Percentiles rank a stretch among this genome's conserved stretches.
Evolutionary conservation across 495 filamentous ascomycete species (phyloP).

Genomic region (Penicillium antarcticum): DNA sequence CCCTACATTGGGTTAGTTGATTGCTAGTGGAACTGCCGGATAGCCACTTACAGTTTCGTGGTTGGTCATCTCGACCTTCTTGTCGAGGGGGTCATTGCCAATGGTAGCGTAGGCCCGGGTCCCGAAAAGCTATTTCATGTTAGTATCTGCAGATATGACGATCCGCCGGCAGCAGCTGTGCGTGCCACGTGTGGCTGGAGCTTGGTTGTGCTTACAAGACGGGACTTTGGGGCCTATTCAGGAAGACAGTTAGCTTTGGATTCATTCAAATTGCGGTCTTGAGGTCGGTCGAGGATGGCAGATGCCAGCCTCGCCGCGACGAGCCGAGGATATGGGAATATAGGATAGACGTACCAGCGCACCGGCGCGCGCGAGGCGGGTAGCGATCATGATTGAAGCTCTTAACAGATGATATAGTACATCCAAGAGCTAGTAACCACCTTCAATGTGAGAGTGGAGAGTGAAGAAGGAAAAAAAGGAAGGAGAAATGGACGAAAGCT

Average conservation of each 20-base stretch:
- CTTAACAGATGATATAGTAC: conserved; percentile 33
- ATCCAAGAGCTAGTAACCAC: conserved; percentile 42
- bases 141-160: conserved; percentile 10
- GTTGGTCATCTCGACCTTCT: conserved; percentile 81
- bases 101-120: conserved; percentile 60
- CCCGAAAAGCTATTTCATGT: conserved; percentile 40
- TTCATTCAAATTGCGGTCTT: background rate
- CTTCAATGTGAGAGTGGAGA: conserved; percentile 41
- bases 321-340: conserved; percentile 9
- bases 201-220: conserved; percentile 47
- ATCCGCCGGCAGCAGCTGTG: conserved; percentile 5
- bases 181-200: background rate
- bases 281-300: background rate
- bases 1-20: conserved; percentile 40
- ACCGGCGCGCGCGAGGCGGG: conserved; percentile 54
- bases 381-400: conserved; percentile 53
- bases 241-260: conserved; percentile 23
- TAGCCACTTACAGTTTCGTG: conserved; percentile 58
- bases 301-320: conserved; percentile 1
- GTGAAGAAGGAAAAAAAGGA: conserved; percentile 27
- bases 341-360: conserved; percentile 48
- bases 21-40: background rate
- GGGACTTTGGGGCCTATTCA: conserved; percentile 46
- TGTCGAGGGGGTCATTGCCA: conserved; percentile 59
- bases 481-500: conserved; percentile 43